Evolutionary conservation across 768 basidiomycete genomes (phyloP).

Genomic region (Lactarius sanguifluus): DNA sequence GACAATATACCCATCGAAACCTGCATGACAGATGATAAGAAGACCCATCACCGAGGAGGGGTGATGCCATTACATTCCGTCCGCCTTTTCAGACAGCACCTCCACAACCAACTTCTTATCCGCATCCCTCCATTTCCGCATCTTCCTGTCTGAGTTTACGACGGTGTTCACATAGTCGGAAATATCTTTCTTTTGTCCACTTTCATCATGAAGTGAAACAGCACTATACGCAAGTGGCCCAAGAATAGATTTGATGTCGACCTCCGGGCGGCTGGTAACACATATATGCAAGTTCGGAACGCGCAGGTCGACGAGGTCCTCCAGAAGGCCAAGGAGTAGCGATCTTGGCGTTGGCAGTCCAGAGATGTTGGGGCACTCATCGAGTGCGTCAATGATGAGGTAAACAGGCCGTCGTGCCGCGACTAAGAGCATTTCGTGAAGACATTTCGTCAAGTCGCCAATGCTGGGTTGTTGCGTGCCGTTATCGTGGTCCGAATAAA

Average conservation of each 20-base stretch:
- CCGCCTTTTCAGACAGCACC: neutral
- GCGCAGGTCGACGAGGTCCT: neutral
- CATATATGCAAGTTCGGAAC: neutral
- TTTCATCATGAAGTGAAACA: neutral
- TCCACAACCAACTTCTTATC: neutral
- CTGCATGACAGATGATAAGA: neutral
- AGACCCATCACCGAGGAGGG: no score
- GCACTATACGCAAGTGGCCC: neutral
- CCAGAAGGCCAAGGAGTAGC: neutral
- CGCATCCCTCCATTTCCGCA: neutral
- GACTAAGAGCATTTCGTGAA: neutral
- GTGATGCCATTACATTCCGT: neutral
- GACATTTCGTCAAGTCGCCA: neutral
- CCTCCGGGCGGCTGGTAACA: neutral
- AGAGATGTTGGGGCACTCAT: neutral
- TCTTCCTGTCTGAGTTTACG: neutral
- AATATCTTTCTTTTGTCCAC: neutral
- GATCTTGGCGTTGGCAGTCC: neutral
- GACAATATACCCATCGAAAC: neutral
- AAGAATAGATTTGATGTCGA: neutral
- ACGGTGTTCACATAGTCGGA: neutral
- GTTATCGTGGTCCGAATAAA: neutral
- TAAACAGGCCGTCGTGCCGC: neutral
- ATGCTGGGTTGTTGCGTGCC: neutral
- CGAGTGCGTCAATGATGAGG: neutral